Base-by-base conservation (phyloP, 129 eudicot genomes). In the Flaveria sonorensis region DNA sequence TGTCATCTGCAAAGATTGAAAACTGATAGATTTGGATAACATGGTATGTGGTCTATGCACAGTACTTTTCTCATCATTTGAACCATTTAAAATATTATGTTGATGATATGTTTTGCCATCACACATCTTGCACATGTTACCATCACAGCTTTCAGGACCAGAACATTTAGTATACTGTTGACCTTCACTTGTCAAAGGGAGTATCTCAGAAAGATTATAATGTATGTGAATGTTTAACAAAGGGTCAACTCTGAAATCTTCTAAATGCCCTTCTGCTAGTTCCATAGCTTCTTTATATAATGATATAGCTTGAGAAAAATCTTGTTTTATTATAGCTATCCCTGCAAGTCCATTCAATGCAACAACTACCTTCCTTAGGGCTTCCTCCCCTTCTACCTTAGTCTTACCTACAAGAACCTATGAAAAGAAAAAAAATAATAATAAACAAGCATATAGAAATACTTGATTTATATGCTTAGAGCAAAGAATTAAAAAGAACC, bases 311-410 rank as follows among this genome's bases (percentile, higher is more conserved):
- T 81, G 86, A 82, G 86, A 47, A 81, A 87, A 79, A 36, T 93
- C 97, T 79, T 87, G 81, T 76, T 92, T 86, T 32, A 93, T 87
- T 48, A 90, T 86, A 43, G 96, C 88, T 73, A 93, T 89, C 23
- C 93, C 98, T 10, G 98, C 97, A 85, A 93, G 95, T 30, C 92
- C 98, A 84, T 93, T 93, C 74, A 93, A 81, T 42, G 98, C 87
- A 76, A 85, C 89, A 56, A 93, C 95, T 42, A 89, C 28, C 83
- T 86, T 90, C 83, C 98, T 87, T 39, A 93, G 81, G 36, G 96
- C 98, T 71, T 93, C 98, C 85, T 93, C 97, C 66, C 98, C 98
- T 89, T 90, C 98, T 73, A 93, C 65, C 85, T 89, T 93, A 15
- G 97, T 93, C 81, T 93, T 93, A 62, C 97, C 95, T 57, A 90